Evolutionary conservation across 306 rosid species (phyloP), one percentile per base, ranked within the genome.

Genomic region (Delonix regia): DNA sequence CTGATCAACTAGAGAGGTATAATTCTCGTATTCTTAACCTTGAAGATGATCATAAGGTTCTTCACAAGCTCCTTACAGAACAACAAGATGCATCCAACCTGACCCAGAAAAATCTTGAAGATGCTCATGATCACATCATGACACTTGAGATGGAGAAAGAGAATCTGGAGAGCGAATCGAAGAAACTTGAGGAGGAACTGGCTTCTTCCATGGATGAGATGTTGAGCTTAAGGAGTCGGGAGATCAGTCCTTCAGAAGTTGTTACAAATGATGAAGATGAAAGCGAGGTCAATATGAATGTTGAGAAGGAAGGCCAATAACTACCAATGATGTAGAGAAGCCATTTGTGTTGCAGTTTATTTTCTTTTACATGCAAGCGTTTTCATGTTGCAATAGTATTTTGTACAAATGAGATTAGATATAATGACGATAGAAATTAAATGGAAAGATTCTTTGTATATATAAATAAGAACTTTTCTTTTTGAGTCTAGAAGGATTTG

Each of bases 121-220:
- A 53, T 53, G 60, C 60, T 0, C 60, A 53, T 8, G 21, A 53
- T 21, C 28, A 53, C 13, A 53, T 53, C 27, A 53, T 0, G 60
- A 53, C 5, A 8, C 62, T 56, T 10, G 62, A 18, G 24, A 79
- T 62, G 52, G 97, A 88, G 69, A 90, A 91, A 80, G 92, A 80
- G 24, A 83, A 44, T 74, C 82, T 92, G 71, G 93, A 88, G 80
- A 90, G 84, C 76, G 87, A 59, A 81, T 82, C 81, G 19, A 89
- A 86, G 79, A 92, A 92, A 73, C 82, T 92, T 47, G 89, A 85
- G 83, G 89, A 81, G 80, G 89, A 94, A 44, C 69, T 94, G 71
- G 89, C 90, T 74, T 81, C 89, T 51, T 92, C 97, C 60, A 90
- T 90, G 83, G 97, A 92, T 21, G 94, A 90, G 82, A 84, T 80